Percentiles rank a stretch among this genome's conserved stretches.
Conservation (phyloP, 2,329 filamentous ascomycete genomes). For the Verticillium klebahnii region DNA sequence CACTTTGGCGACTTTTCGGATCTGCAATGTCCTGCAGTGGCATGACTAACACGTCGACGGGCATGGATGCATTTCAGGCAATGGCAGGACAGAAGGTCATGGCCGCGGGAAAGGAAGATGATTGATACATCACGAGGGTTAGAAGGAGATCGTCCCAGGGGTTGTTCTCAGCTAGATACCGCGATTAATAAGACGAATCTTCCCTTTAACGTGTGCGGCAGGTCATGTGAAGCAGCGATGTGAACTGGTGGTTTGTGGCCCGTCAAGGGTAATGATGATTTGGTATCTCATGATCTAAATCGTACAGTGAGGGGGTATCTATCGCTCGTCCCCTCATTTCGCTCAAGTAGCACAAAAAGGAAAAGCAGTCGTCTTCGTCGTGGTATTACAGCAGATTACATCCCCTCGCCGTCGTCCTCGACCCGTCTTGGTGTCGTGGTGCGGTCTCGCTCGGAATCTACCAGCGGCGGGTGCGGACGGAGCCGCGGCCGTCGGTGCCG, state of each 20-base stretch:
- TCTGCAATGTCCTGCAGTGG: too few relatives aligned
- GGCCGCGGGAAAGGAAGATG: too few relatives aligned
- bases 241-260: too few relatives aligned
- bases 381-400: background rate
- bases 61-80: too few relatives aligned
- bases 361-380: background rate
- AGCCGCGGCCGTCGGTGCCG: slow-evolving; percentile 66
- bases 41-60: too few relatives aligned
- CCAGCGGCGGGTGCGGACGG: slow-evolving; percentile 26
- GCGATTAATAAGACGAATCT: background rate
- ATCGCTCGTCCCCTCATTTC: background rate
- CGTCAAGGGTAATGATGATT: too few relatives aligned
- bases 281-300: background rate
- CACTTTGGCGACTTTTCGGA: too few relatives aligned
- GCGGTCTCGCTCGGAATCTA: slow-evolving; percentile 1
- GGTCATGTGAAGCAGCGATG: too few relatives aligned
- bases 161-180: background rate
- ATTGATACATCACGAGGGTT: background rate
- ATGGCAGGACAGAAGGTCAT: too few relatives aligned
- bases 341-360: background rate
- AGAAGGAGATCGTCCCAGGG: background rate
- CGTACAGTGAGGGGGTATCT: background rate
- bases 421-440: too few relatives aligned
- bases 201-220: background rate
- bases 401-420: background rate